A percentile compares a stretch with the other conserved stretches of the same genome.
These are phyloP conservation scores for Penicillium thymicola DNA, from an alignment of 2,329 filamentous ascomycete genomes.

Conservation along the genomic window DNA sequence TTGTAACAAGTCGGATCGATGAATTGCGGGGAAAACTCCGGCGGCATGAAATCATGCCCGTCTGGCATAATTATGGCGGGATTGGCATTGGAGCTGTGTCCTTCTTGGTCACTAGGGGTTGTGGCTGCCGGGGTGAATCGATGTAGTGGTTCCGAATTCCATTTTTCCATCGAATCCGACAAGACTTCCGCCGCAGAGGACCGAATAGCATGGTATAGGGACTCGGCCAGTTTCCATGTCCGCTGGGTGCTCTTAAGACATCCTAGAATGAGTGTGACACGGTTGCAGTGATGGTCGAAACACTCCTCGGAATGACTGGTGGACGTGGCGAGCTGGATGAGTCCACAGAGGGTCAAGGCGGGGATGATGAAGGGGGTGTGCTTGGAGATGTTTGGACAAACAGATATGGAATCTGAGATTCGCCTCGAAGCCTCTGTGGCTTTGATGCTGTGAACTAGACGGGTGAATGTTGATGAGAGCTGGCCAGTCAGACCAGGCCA, in stretches of 20 bases:
- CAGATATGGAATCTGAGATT: constrained; percentile 33
- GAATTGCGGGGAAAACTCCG: constrained; percentile 26
- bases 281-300: constrained; percentile 38
- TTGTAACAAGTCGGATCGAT: constrained; percentile 34
- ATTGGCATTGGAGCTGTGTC: constrained; percentile 12
- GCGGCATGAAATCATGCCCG: constrained; percentile 26
- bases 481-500: constrained; percentile 27
- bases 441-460: constrained; percentile 36
- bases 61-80: constrained; percentile 18
- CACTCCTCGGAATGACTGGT: constrained; percentile 36
- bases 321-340: constrained; percentile 36
- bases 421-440: constrained; percentile 35
- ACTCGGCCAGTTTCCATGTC: constrained; percentile 31
- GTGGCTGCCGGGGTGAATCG: constrained; percentile 21
- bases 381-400: constrained; percentile 32
- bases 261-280: constrained; percentile 36
- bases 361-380: constrained; percentile 34
- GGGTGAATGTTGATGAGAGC: constrained; percentile 32
- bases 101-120: constrained; percentile 18
- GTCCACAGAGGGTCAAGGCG: constrained; percentile 30
- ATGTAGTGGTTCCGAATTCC: constrained; percentile 27
- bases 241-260: constrained; percentile 32
- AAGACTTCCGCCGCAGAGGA: constrained; percentile 29
- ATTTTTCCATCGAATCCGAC: constrained; percentile 28
- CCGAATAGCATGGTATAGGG: constrained; percentile 28